Evolutionary conservation across 441 rosid species (phyloP).

Genomic region (Manihot esculenta): DNA sequence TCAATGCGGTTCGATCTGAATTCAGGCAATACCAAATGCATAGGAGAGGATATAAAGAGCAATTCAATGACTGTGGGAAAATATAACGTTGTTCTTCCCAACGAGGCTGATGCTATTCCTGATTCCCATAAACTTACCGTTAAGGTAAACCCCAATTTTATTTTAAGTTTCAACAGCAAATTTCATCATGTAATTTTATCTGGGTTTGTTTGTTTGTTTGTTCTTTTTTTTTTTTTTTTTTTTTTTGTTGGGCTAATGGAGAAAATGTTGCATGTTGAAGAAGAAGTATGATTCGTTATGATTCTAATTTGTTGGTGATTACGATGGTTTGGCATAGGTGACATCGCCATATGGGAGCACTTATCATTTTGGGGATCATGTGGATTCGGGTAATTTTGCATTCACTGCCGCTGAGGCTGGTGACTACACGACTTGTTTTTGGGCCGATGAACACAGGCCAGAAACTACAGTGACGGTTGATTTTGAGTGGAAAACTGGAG

Average conservation of each 20-base stretch:
- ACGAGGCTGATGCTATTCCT: slow-evolving; percentile 51
- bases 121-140: slow-evolving; percentile 56
- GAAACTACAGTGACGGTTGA: slow-evolving; percentile 41
- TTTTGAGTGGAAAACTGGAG: slow-evolving; percentile 81
- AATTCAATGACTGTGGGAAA: slow-evolving; percentile 63
- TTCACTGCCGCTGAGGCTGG: slow-evolving; percentile 70
- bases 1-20: slow-evolving; percentile 65
- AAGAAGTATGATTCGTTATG: not conserved
- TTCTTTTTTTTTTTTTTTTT: slow-evolving; percentile 2
- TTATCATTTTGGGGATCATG: slow-evolving; percentile 53
- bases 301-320: not conserved
- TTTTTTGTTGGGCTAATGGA: not conserved
- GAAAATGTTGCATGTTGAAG: not conserved
- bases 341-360: slow-evolving; percentile 61
- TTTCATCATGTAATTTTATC: not conserved
- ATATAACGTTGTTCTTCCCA: slow-evolving; percentile 54
- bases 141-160: slow-evolving; percentile 39
- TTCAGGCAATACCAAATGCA: slow-evolving; percentile 69
- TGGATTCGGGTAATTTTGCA: slow-evolving; percentile 63
- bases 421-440: slow-evolving; percentile 66
- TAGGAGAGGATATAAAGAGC: slow-evolving; percentile 71
- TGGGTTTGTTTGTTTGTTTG: not conserved
- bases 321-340: slow-evolving; percentile 40
- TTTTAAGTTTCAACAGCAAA: not conserved
- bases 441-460: slow-evolving; percentile 40